Conservation (phyloP, 2,329 filamentous ascomycete genomes). For the Fusarium phyllophilum region DNA sequence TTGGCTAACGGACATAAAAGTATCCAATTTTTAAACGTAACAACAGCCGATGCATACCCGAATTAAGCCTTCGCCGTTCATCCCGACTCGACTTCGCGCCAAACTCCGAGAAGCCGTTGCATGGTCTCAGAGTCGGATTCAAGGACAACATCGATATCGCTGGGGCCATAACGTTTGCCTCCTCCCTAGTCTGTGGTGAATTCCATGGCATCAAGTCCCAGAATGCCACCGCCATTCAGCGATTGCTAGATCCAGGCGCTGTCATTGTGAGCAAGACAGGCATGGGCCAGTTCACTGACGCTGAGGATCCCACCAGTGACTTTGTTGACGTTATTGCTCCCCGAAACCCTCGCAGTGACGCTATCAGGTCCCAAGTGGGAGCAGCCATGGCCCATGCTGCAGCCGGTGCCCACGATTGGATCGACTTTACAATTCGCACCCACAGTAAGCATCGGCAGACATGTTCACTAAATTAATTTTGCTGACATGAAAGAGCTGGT, state of each 20-base stretch:
- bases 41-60: not conserved
- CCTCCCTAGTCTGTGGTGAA: not conserved
- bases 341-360: not conserved
- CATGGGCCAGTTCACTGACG: not conserved
- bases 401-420: not conserved
- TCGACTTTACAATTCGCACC: not conserved
- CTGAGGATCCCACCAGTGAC: not conserved
- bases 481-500: not conserved
- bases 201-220: not conserved
- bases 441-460: not conserved
- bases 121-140: not conserved
- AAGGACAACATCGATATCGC: conserved; percentile 21
- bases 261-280: not conserved
- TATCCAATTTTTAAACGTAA: too few relatives aligned
- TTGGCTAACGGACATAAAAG: too few relatives aligned
- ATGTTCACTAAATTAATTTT: not conserved
- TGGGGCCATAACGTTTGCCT: conserved; percentile 7
- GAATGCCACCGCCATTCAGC: too few relatives aligned
- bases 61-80: not conserved
- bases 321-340: not conserved
- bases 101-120: not conserved
- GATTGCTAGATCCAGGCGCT: not conserved
- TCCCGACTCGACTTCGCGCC: not conserved
- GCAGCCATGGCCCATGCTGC: not conserved
- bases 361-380: not conserved